phyloP scores from a whole-genome alignment of 495 filamentous ascomycete species.

The Aspergillus steynii region DNA sequence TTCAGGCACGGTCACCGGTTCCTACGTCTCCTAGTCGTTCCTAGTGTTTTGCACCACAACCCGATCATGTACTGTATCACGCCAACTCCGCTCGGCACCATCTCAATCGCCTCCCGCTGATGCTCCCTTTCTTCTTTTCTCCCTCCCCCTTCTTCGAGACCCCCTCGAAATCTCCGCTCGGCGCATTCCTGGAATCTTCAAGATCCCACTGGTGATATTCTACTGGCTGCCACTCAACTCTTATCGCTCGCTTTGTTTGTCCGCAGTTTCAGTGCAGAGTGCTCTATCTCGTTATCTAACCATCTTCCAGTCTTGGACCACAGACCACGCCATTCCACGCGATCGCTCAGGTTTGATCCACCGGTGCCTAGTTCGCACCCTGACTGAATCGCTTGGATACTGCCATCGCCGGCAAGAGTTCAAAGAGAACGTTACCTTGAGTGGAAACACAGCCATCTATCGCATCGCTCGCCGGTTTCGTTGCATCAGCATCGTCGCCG shows the following conservation, averaged over 20 bases:
- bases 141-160: not conserved
- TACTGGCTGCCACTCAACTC: not conserved
- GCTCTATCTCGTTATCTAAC: not conserved
- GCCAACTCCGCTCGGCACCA: constrained; percentile 11
- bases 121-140: not conserved
- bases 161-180: constrained; percentile 7
- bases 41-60: not conserved
- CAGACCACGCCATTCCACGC: not conserved
- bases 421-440: not conserved
- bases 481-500: not conserved
- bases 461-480: not conserved
- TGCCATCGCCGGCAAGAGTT: not conserved
- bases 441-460: not conserved
- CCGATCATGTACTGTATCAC: not conserved
- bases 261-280: not conserved
- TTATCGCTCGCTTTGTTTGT: constrained; percentile 19
- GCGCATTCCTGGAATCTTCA: constrained; percentile 5
- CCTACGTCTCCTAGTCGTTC: no score
- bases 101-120: constrained; percentile 7
- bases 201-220: not conserved
- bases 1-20: no score
- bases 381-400: not conserved
- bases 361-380: not conserved
- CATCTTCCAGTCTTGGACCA: not conserved
- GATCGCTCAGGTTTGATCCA: not conserved